These are phyloP conservation scores for Naumovozyma castellii DNA, from an alignment of 805 yeast genomes.

Conservation along the genomic window DNA sequence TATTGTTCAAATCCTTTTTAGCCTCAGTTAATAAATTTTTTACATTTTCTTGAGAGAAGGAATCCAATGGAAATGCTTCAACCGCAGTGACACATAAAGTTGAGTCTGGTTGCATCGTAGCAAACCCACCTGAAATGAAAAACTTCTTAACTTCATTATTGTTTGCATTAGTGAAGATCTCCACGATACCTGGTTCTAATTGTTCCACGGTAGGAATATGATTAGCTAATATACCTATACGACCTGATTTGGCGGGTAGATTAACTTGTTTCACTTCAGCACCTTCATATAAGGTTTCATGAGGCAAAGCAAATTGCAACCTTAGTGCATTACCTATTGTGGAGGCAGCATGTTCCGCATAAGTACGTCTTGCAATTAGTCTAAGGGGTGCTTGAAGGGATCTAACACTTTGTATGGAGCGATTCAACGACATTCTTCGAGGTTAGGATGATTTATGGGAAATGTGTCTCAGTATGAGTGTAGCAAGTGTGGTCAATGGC, in stretches of 20 bases:
- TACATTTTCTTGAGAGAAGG: slow-evolving; percentile 72
- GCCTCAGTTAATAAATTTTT: slow-evolving; percentile 83
- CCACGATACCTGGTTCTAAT: slow-evolving; percentile 90
- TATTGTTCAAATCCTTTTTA: slow-evolving; percentile 74
- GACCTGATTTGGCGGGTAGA: slow-evolving; percentile 92
- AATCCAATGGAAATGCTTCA: slow-evolving; percentile 88
- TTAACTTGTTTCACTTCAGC: slow-evolving; percentile 62
- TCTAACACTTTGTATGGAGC: background rate
- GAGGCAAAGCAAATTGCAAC: slow-evolving; percentile 86
- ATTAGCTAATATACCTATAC: slow-evolving; percentile 91
- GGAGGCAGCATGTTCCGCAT: slow-evolving; percentile 71
- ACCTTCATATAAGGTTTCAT: slow-evolving; percentile 53
- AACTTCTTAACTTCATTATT: slow-evolving; percentile 64
- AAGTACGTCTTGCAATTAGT: slow-evolving; percentile 58
- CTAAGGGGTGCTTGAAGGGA: background rate
- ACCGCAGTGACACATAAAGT: slow-evolving; percentile 82
- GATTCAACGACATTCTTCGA: background rate
- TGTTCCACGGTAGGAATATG: slow-evolving; percentile 97
- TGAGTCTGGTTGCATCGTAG: slow-evolving; percentile 91
- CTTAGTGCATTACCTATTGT: slow-evolving; percentile 65
- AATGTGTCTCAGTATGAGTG: too few species aligned
- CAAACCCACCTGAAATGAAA: slow-evolving; percentile 94
- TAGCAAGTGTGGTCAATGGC: too few species aligned
- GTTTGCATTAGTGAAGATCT: slow-evolving; percentile 68
- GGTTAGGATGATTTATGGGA: too few species aligned